These are phyloP conservation scores for Zoysia matrella DNA, from an alignment of 202 grass and related monocot species.

Conservation along the genomic window DNA sequence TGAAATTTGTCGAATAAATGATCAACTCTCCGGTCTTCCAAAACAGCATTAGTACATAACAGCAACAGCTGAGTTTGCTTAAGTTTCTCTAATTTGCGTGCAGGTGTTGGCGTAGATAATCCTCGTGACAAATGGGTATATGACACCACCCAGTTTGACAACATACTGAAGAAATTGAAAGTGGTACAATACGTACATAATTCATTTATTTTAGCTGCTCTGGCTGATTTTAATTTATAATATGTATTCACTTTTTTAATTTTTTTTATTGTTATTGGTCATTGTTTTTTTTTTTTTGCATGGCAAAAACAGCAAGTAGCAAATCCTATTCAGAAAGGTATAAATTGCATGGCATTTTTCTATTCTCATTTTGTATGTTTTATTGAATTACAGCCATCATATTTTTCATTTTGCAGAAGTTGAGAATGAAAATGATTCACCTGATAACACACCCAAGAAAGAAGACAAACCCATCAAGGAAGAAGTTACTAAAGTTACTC, in stretches of 20 bases:
- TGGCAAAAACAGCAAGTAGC: slow-evolving; percentile 66
- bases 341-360: slow-evolving; percentile 16
- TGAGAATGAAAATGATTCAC: slow-evolving; percentile 45
- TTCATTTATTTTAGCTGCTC: slow-evolving; percentile 16
- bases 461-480: slow-evolving; percentile 51
- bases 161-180: slow-evolving; percentile 96
- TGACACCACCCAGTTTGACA: slow-evolving; percentile 91
- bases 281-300: not conserved
- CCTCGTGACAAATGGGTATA: slow-evolving; percentile 88
- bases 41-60: not conserved
- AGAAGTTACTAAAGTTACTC: slow-evolving; percentile 65
- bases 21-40: not conserved
- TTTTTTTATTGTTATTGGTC: not conserved
- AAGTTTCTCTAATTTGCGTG: not conserved
- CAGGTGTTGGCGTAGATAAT: slow-evolving; percentile 87
- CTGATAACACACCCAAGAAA: slow-evolving; percentile 56
- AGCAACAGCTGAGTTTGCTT: not conserved
- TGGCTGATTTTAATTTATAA: not conserved
- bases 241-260: not conserved
- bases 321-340: slow-evolving; percentile 70
- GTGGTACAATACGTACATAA: slow-evolving; percentile 54
- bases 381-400: not conserved
- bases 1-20: not conserved
- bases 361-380: not conserved
- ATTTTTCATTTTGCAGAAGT: slow-evolving; percentile 44